phyloP scores from a whole-genome alignment of 192 early-diverging fungal species.

The Powellomyces hirtus region DNA sequence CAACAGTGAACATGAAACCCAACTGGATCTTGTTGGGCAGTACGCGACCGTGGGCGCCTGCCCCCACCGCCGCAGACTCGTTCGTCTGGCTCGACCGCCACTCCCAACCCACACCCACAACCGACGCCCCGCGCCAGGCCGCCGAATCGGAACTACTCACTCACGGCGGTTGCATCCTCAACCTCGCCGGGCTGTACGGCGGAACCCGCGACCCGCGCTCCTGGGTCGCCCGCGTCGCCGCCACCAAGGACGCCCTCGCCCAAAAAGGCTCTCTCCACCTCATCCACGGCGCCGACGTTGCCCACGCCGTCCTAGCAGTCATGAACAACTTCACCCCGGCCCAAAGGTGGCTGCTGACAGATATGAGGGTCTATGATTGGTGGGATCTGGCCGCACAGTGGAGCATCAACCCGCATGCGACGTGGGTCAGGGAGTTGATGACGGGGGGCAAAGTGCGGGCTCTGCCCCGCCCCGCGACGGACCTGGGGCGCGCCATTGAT shows the following conservation, averaged over 20 bases:
- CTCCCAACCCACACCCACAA: conserved; percentile 29
- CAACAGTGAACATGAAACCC: conserved; percentile 28
- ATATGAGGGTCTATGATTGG: conserved; percentile 60
- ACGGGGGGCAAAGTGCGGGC: conserved; percentile 16
- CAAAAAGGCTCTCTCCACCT: conserved; percentile 47
- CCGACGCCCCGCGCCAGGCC: conserved; percentile 21
- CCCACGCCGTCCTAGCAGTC: conserved; percentile 50
- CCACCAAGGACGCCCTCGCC: conserved; percentile 27
- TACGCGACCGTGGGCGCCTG: conserved; percentile 19
- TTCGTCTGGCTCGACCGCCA: conserved; percentile 33
- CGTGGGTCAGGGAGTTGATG: conserved; percentile 45
- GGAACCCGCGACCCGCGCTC: conserved; percentile 49
- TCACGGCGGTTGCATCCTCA: conserved; percentile 42
- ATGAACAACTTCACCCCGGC: conserved; percentile 29
- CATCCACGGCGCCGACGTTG: conserved; percentile 62
- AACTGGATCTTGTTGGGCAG: conserved; percentile 45
- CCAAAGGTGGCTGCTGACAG: conserved; percentile 58
- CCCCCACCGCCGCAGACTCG: background rate
- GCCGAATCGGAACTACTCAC: conserved; percentile 42
- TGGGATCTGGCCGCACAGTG: conserved; percentile 42
- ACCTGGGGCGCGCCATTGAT: conserved; percentile 35
- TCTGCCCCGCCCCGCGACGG: conserved; percentile 31
- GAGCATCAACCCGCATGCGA: background rate
- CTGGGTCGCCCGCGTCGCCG: conserved; percentile 54
- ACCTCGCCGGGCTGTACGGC: conserved; percentile 62